Conservation (phyloP, 306 rosid species). For the Sicyos edulis region DNA sequence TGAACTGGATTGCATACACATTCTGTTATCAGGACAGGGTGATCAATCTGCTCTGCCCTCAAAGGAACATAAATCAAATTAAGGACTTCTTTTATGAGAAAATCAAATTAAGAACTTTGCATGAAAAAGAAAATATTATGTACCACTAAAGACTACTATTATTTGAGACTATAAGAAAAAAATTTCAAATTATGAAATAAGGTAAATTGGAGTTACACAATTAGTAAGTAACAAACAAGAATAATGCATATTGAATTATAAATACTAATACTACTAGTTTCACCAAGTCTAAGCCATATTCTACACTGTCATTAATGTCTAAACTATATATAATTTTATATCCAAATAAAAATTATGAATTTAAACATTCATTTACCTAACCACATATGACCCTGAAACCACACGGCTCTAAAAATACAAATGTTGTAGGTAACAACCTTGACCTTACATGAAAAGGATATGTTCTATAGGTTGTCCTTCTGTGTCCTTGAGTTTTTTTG, state of each 20-base stretch:
- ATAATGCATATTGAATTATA: not conserved
- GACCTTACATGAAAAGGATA: too few species aligned
- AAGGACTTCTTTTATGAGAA: constrained; percentile 11
- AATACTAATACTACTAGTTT: constrained; percentile 1
- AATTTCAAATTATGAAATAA: not conserved
- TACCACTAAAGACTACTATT: not conserved
- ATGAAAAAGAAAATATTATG: not conserved
- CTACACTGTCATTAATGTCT: not conserved
- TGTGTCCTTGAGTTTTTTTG: too few species aligned
- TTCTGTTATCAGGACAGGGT: constrained; percentile 89
- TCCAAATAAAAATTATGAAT: not conserved
- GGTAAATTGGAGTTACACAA: not conserved
- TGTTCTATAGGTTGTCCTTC: too few species aligned
- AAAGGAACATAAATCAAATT: constrained; percentile 34
- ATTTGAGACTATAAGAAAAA: not conserved
- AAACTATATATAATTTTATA: not conserved
- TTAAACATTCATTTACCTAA: not conserved
- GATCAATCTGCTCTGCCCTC: constrained; percentile 91
- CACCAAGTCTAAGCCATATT: not conserved
- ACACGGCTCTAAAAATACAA: not conserved
- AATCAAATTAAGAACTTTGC: constrained; percentile 22
- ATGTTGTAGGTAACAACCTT: not conserved
- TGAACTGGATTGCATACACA: constrained; percentile 91
- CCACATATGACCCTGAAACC: not conserved
- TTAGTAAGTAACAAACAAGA: not conserved